phyloP scores from a whole-genome alignment of 805 yeast genomes.

The Saccharomycopsis fermentans region DNA sequence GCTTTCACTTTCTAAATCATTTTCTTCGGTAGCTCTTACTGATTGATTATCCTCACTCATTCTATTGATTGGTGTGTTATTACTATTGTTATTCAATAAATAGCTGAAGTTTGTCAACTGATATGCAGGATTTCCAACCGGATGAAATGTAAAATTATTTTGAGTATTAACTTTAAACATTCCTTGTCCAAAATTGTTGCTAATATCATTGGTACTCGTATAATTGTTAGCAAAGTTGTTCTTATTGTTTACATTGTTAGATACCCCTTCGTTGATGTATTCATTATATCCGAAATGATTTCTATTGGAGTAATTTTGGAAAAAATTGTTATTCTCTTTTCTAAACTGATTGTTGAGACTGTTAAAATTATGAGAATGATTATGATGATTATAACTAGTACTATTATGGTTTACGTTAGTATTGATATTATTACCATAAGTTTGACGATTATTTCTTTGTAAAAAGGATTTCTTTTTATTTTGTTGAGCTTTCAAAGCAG shows the following conservation, averaged over 20 bases:
- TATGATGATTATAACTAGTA: not conserved
- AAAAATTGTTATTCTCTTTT: not conserved
- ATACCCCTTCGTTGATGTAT: not conserved
- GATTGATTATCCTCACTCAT: not conserved
- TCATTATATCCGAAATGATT: not conserved
- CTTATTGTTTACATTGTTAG: not conserved
- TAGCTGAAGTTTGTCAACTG: not conserved
- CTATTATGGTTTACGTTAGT: not conserved
- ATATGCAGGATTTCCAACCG: not conserved
- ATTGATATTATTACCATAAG: not conserved
- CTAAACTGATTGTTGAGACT: not conserved
- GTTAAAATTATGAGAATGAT: not conserved
- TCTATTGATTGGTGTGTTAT: not conserved
- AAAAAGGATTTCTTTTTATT: not conserved
- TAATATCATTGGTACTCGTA: not conserved
- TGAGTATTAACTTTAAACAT: not conserved
- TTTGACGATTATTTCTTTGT: not conserved
- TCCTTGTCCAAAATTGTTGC: not conserved
- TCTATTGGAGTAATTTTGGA: not conserved
- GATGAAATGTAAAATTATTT: not conserved
- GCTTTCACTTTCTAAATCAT: not conserved
- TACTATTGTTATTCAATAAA: not conserved
- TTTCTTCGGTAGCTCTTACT: not conserved
- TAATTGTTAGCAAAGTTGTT: not conserved
- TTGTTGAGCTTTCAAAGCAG: not conserved